Conservation (phyloP, 305 asterid genomes). For the Fraxinus albicans region DNA sequence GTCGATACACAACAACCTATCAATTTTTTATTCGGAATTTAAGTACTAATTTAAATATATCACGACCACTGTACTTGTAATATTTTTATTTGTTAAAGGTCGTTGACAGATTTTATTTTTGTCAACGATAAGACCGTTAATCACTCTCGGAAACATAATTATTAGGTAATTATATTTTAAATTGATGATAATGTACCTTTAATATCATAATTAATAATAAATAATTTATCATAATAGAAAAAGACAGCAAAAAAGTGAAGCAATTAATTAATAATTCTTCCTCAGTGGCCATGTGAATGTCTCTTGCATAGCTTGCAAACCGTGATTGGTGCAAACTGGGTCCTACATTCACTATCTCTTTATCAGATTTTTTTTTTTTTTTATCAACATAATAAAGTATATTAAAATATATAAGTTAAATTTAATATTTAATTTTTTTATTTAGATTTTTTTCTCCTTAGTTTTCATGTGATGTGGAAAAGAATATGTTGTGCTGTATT, state of each 20-base stretch:
- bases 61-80: no score
- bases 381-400: not conserved
- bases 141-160: slow-evolving; percentile 28
- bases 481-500: no score
- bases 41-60: no score
- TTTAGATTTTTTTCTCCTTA: no score
- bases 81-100: not conserved
- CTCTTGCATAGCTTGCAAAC: not conserved
- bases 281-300: not conserved
- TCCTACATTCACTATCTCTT: not conserved
- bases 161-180: not conserved
- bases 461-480: no score
- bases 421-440: no score
- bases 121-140: slow-evolving; percentile 22
- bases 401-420: no score
- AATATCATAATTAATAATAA: not conserved
- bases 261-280: not conserved
- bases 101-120: not conserved
- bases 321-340: not conserved
- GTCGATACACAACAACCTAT: not conserved
- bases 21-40: no score
- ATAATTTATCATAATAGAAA: not conserved
- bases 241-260: not conserved
- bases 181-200: not conserved
- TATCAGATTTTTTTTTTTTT: not conserved